phyloP scores from a whole-genome alignment of 257 asterid genomes.

The Capsicum rhomboideum region DNA sequence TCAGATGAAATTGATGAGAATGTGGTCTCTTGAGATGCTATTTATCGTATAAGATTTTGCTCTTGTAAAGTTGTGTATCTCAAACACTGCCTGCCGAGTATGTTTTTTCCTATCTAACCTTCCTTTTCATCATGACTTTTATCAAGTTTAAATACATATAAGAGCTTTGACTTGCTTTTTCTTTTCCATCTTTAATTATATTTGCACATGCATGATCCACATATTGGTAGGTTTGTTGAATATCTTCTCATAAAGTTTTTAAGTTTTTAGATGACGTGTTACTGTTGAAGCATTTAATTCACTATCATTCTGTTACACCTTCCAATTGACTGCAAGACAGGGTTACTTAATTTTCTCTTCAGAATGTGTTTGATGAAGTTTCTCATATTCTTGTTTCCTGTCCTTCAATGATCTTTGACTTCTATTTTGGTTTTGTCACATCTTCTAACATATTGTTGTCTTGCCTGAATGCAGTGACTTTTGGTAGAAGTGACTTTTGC shows the following conservation, averaged over 20 bases:
- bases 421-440: not conserved
- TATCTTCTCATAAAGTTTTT: not conserved
- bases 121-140: not conserved
- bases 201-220: not conserved
- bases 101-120: not conserved
- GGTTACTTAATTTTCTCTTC: not conserved
- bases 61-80: not conserved
- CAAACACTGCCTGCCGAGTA: not conserved
- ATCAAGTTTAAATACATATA: not conserved
- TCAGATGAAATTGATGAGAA: not conserved
- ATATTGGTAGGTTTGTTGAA: not conserved
- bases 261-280: not conserved
- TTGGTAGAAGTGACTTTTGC: not conserved
- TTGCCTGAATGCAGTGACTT: not conserved
- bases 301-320: not conserved
- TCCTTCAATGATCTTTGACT: not conserved
- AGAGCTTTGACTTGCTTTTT: not conserved
- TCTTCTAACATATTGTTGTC: not conserved
- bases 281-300: not conserved
- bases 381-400: not conserved
- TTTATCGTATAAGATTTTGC: not conserved
- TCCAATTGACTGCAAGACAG: not conserved
- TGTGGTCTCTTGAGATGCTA: not conserved
- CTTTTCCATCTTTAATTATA: not conserved
- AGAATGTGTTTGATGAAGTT: not conserved